Base-by-base conservation (phyloP, 2,329 filamentous ascomycete genomes). In the Nannizziopsis arthrosporioides region DNA sequence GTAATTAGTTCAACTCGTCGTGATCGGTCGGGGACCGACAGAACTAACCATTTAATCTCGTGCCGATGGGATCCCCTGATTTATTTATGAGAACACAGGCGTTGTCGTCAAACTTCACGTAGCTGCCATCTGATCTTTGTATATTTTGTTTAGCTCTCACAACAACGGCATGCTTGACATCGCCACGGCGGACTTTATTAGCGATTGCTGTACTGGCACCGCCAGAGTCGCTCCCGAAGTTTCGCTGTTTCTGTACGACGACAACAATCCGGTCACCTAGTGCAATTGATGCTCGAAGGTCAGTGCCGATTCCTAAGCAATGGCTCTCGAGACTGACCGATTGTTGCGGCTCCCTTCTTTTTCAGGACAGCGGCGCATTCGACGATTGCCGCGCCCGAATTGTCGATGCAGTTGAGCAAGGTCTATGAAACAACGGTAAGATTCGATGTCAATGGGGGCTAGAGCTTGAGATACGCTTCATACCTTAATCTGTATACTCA, bases 351-450 rank as follows among this genome's bases (percentile, higher is more conserved):
- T 43, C 82, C 80, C 73, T 95, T 94, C 73, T 90, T 92, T 63
- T 86, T 86, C 61, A 98, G 74, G 54, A 96, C 84, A 65, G 90
- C 84, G 66, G 84, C 85, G 72, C 92, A 98, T 73, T 98, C 92
- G 71, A 96, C 92, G 57, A 98, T 76, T 60, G 92, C 89, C 58
- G 92, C 92, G 65, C 92, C 92, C 56, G 92, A 96, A 75, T 95
- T 98, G 82, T 98, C 92, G 80, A 98, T 96, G 82, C 92, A 96
- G 72, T 92, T 95, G 61, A 98, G 79, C 80, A 98, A 87, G 65
- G 89, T 85, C 92, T 95, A 58, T 31, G 34, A 17, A 27, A 17
- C 15, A 19, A 8, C 36, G 27, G 30, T 34, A 15, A 47, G 35
- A 18, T 27, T 6, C 10, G 17, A 38, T 1, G 12, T 31, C 5